A percentile compares a stretch with the other conserved stretches of the same genome.
Conservation (phyloP, 208 protist species). For the Trypanosoma mega region DNA sequence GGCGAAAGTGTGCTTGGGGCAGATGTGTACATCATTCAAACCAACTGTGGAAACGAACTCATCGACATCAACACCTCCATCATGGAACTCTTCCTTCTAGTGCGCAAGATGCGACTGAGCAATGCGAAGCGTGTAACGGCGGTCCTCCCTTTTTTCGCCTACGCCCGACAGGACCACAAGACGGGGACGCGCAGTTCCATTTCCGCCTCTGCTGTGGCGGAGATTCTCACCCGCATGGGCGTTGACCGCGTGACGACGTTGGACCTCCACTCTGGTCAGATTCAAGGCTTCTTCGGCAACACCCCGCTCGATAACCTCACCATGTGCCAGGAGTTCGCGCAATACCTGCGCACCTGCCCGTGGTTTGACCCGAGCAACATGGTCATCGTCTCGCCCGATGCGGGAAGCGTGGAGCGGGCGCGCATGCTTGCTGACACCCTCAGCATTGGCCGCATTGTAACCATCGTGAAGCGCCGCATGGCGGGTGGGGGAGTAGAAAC, state of each 20-base stretch:
- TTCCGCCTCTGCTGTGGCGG: conserved; percentile 90
- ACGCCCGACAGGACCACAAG: conserved; percentile 95
- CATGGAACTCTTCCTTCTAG: conserved; percentile 95
- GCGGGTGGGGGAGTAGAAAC: conserved; percentile 77
- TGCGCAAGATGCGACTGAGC: conserved; percentile 88
- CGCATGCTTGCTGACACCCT: conserved; percentile 90
- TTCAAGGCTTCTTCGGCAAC: conserved; percentile 96
- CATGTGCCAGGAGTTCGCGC: conserved; percentile 81
- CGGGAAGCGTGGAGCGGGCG: conserved; percentile 93
- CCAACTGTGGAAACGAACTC: conserved; percentile 89
- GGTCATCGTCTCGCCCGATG: conserved; percentile 95
- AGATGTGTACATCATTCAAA: conserved; percentile 97
- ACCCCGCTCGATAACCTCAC: conserved; percentile 92
- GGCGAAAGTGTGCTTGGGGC: conserved; percentile 92
- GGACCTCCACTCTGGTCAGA: conserved; percentile 94
- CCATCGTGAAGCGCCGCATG: conserved; percentile 93
- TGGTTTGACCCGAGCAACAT: conserved; percentile 82
- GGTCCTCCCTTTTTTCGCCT: conserved; percentile 95
- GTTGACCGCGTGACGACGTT: conserved; percentile 91
- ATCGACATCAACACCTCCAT: conserved; percentile 94
- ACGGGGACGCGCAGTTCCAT: conserved; percentile 92
- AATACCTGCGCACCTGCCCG: conserved; percentile 56
- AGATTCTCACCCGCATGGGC: conserved; percentile 90
- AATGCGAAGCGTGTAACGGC: conserved; percentile 89
- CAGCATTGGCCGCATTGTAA: conserved; percentile 89